Percentiles rank a stretch among this genome's conserved stretches.
Evolutionary conservation across 2,329 filamentous ascomycete genomes (phyloP).

Genomic region (Xylaria hypoxylon): DNA sequence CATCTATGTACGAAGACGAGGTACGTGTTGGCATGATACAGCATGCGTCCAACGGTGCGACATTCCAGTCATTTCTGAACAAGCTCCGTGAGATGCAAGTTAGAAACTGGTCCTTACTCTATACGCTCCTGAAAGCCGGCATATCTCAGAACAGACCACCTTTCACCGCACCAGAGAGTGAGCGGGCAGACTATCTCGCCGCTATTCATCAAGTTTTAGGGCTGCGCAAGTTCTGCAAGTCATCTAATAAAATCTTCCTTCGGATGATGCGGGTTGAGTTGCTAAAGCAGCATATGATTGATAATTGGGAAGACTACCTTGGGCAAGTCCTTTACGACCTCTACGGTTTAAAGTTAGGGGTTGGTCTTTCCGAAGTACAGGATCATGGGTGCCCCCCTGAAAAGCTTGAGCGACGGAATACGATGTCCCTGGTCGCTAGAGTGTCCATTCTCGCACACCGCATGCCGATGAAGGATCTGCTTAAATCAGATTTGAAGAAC

Average conservation of each 20-base stretch:
- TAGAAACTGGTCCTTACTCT: constrained; percentile 88
- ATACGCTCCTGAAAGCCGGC: constrained; percentile 80
- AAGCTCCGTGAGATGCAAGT: constrained; percentile 89
- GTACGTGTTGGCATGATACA: constrained; percentile 80
- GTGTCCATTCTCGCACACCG: constrained; percentile 83
- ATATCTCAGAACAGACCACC: constrained; percentile 73
- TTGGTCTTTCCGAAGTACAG: constrained; percentile 72
- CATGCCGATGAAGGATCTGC: constrained; percentile 88
- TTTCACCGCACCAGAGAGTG: constrained; percentile 75
- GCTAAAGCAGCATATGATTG: constrained; percentile 77
- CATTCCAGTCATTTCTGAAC: constrained; percentile 68
- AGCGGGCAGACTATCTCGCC: constrained; percentile 82
- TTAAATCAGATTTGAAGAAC: constrained; percentile 89
- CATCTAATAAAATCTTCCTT: constrained; percentile 86
- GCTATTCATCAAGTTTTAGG: constrained; percentile 87
- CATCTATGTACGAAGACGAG: constrained; percentile 85
- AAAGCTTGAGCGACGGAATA: constrained; percentile 82
- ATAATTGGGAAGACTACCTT: constrained; percentile 88
- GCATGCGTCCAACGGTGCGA: constrained; percentile 68
- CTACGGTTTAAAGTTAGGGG: constrained; percentile 81
- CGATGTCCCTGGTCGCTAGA: constrained; percentile 84
- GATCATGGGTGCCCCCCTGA: constrained; percentile 86
- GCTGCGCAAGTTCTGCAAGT: constrained; percentile 84
- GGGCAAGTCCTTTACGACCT: constrained; percentile 87
- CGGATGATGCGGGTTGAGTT: constrained; percentile 90